Evolutionary conservation across 371 early-diverging fungal species (phyloP).

Genomic region (Amoeboaphelidium protococcarum): DNA sequence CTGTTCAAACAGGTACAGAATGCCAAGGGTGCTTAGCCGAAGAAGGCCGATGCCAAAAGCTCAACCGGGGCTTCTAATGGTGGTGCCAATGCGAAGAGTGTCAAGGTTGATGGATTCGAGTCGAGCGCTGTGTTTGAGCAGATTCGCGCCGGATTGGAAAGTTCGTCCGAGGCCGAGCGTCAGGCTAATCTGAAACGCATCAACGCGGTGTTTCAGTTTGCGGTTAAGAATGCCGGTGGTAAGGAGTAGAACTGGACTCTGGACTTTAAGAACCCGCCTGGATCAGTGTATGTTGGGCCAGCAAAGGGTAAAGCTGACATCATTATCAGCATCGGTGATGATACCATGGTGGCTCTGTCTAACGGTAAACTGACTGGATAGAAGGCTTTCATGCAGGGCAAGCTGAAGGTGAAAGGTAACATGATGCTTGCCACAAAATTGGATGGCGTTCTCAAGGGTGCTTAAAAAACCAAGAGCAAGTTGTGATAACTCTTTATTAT

Average conservation of each 20-base stretch:
- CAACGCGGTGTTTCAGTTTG: conserved; percentile 61
- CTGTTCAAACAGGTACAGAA: background rate
- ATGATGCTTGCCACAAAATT: conserved; percentile 8
- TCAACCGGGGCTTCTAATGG: background rate
- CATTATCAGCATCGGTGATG: background rate
- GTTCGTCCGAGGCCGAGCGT: conserved; percentile 10
- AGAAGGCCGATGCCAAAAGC: too few species aligned
- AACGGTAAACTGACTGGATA: conserved; percentile 10
- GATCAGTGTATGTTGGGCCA: conserved; percentile 12
- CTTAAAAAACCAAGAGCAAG: too few species aligned
- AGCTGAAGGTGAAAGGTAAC: conserved; percentile 18
- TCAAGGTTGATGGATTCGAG: conserved; percentile 11
- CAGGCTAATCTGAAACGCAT: conserved; percentile 26
- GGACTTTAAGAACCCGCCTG: conserved; percentile 10
- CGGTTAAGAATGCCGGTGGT: conserved; percentile 27
- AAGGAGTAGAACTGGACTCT: conserved; percentile 19
- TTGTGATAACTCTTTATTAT: too few species aligned
- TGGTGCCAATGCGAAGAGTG: background rate
- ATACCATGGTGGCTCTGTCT: background rate
- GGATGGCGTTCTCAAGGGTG: conserved; percentile 3
- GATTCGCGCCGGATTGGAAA: conserved; percentile 12
- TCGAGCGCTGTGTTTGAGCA: conserved; percentile 10
- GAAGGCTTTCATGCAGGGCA: conserved; percentile 20
- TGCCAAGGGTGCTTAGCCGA: background rate
- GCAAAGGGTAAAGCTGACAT: conserved; percentile 9